Percentiles rank a stretch among this genome's conserved stretches.
phyloP scores from a whole-genome alignment of 2,329 filamentous ascomycete species.

The Stagonosporopsis vannaccii region DNA sequence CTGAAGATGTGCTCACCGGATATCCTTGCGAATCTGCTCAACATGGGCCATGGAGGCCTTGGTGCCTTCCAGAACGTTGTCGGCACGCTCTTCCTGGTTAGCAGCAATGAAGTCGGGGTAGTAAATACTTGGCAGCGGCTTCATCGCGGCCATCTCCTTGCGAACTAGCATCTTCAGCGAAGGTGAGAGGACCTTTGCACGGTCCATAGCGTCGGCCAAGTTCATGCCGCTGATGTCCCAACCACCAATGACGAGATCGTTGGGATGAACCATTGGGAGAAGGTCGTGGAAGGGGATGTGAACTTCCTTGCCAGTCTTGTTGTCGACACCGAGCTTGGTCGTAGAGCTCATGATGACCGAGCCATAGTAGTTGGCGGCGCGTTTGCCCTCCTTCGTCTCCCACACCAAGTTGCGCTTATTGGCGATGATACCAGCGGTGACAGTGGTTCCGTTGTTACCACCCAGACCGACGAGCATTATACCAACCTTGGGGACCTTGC shows the following conservation, averaged over 20 bases:
- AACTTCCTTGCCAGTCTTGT: slow-evolving; percentile 83
- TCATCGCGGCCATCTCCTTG: slow-evolving; percentile 91
- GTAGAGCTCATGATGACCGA: slow-evolving; percentile 97
- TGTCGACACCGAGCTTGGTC: slow-evolving; percentile 91
- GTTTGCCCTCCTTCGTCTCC: slow-evolving; percentile 91
- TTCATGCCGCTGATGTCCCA: slow-evolving; percentile 97
- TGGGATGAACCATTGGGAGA: slow-evolving; percentile 95
- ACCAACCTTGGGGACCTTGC: slow-evolving; percentile 89
- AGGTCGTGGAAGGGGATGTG: slow-evolving; percentile 96
- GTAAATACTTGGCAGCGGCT: slow-evolving; percentile 92
- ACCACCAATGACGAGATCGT: slow-evolving; percentile 92
- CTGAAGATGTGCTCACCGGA: slow-evolving; percentile 64
- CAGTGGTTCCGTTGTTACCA: slow-evolving; percentile 97
- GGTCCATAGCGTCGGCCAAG: slow-evolving; percentile 91
- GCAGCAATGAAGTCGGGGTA: slow-evolving; percentile 99
- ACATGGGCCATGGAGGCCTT: slow-evolving; percentile 89
- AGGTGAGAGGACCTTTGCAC: slow-evolving; percentile 94
- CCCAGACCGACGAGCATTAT: slow-evolving; percentile 98
- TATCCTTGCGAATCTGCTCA: slow-evolving; percentile 90
- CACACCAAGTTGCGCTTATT: slow-evolving; percentile 86
- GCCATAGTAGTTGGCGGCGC: slow-evolving; percentile 94
- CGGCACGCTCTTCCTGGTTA: slow-evolving; percentile 95
- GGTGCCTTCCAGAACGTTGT: slow-evolving; percentile 83
- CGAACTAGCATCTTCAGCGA: slow-evolving; percentile 85
- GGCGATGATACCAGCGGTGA: slow-evolving; percentile 95